Evolutionary conservation across 2,329 filamentous ascomycete species (phyloP).

Genomic region (Aspergillus quadricinctus): DNA sequence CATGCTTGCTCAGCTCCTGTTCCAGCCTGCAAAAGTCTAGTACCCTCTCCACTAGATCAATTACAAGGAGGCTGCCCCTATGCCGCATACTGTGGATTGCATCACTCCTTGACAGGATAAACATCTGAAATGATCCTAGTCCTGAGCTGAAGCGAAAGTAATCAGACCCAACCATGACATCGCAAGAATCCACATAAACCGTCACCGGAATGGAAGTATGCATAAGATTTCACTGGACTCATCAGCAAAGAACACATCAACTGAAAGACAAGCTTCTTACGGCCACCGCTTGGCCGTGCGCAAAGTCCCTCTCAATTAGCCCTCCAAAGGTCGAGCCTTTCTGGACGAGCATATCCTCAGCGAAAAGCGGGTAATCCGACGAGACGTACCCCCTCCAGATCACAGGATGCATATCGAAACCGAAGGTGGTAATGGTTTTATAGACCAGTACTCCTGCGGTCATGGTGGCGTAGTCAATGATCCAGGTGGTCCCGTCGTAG

Average conservation of each 20-base stretch:
- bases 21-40: too few relatives aligned
- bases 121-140: neutral
- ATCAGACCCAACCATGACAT: constrained; percentile 35
- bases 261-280: constrained; percentile 3
- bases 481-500: constrained; percentile 25
- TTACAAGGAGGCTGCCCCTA: too few relatives aligned
- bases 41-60: too few relatives aligned
- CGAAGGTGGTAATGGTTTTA: constrained; percentile 30
- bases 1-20: too few relatives aligned
- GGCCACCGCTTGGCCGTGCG: constrained; percentile 2
- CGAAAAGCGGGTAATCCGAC: constrained; percentile 36
- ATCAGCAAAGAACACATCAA: constrained; percentile 1
- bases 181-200: constrained; percentile 32
- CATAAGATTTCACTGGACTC: constrained; percentile 34
- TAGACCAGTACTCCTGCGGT: constrained; percentile 34
- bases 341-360: constrained; percentile 24
- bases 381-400: constrained; percentile 35
- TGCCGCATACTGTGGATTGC: too few relatives aligned
- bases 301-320: constrained; percentile 12
- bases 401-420: constrained; percentile 11
- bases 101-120: neutral
- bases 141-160: constrained; percentile 16
- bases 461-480: constrained; percentile 36
- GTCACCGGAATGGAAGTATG: constrained; percentile 35
- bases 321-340: constrained; percentile 16